These are phyloP conservation scores for Taphrina flavorubra DNA, from an alignment of 1,139 yeast genomes.

Conservation along the genomic window DNA sequence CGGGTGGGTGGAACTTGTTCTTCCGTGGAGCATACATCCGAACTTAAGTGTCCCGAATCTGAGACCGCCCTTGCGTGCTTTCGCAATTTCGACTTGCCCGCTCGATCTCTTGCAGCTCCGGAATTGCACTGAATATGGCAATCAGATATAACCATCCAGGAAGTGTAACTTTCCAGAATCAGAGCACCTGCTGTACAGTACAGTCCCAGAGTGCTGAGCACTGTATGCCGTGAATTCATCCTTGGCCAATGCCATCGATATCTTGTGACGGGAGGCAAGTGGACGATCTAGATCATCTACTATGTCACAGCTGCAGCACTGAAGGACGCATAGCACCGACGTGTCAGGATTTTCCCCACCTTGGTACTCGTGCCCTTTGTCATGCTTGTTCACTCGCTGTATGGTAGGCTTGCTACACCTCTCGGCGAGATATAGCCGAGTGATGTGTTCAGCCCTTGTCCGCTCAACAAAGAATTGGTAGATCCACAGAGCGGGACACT, in stretches of 20 bases:
- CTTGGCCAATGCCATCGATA: background rate
- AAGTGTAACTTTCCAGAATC: too few relatives aligned
- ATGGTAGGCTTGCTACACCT: too few relatives aligned
- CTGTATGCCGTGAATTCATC: background rate
- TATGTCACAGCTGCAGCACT: background rate
- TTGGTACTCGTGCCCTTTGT: too few relatives aligned
- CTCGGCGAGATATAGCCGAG: too few relatives aligned
- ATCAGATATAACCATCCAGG: background rate
- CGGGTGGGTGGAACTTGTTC: slow-evolving; percentile 1
- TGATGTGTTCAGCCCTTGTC: too few relatives aligned
- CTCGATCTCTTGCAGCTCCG: background rate
- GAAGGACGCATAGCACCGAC: background rate
- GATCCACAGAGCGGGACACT: too few relatives aligned
- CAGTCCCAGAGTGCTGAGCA: too few relatives aligned
- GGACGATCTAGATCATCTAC: background rate
- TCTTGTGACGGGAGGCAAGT: background rate
- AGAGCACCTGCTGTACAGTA: too few relatives aligned
- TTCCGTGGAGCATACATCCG: background rate
- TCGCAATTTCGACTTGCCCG: background rate
- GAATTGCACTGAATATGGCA: background rate
- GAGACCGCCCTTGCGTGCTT: slow-evolving; percentile 1
- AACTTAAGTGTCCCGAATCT: background rate
- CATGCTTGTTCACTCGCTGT: too few relatives aligned
- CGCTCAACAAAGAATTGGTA: too few relatives aligned
- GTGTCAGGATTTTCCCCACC: background rate